phyloP scores from a whole-genome alignment of 2,329 filamentous ascomycete species.

The Trichoderma citrinoviride region DNA sequence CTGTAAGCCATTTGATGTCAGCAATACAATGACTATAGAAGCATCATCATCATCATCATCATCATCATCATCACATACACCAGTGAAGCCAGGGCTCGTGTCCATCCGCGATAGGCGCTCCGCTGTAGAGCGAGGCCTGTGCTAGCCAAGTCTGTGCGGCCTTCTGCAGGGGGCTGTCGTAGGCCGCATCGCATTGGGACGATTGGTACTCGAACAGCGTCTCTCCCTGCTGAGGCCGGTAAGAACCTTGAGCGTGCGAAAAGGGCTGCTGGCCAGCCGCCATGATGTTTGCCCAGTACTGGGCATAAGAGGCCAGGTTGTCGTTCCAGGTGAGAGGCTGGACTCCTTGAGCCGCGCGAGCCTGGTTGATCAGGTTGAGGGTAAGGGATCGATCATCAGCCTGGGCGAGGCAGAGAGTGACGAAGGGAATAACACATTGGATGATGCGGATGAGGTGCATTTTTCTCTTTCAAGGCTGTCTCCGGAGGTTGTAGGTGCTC shows the following conservation, averaged over 20 bases:
- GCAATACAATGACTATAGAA: not conserved
- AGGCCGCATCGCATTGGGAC: conserved; percentile 31
- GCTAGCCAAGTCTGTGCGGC: conserved; percentile 35
- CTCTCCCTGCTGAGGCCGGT: conserved; percentile 37
- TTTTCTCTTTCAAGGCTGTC: not conserved
- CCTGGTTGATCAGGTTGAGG: conserved; percentile 34
- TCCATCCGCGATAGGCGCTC: conserved; percentile 34
- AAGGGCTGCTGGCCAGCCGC: conserved; percentile 32
- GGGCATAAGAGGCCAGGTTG: conserved; percentile 34
- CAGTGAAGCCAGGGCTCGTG: conserved; percentile 39
- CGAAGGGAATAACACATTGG: conserved; percentile 20
- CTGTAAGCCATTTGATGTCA: conserved; percentile 24
- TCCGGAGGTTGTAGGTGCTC: not conserved
- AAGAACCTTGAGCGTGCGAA: conserved; percentile 32
- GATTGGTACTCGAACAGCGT: conserved; percentile 35
- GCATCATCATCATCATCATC: not conserved
- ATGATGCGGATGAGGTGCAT: conserved; percentile 11
- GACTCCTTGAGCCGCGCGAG: conserved; percentile 31
- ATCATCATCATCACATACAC: conserved; percentile 30
- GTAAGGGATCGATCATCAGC: conserved; percentile 30
- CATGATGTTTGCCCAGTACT: conserved; percentile 38
- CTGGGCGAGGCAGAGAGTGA: conserved; percentile 18
- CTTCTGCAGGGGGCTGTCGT: conserved; percentile 33
- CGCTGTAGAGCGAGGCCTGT: conserved; percentile 32
- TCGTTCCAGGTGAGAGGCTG: conserved; percentile 33